These are phyloP conservation scores for Ceratonia siliqua DNA, from an alignment of 306 rosid species.

Conservation along the genomic window DNA sequence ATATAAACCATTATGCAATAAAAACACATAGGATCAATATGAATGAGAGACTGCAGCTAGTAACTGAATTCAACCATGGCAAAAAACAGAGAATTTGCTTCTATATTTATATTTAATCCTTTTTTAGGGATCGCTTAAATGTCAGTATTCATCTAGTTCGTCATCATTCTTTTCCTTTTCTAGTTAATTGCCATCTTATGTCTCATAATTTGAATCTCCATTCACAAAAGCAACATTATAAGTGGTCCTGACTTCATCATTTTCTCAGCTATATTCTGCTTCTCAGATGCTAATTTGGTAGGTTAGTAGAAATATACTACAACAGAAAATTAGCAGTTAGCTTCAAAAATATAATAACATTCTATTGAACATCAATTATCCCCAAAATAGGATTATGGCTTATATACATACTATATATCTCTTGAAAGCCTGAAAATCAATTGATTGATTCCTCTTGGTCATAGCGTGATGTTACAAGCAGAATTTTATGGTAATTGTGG, in stretches of 20 bases:
- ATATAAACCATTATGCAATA: background rate
- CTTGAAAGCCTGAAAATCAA: background rate
- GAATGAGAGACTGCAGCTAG: background rate
- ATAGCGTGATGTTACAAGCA: too few species aligned
- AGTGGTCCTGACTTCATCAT: background rate
- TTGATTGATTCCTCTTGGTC: background rate
- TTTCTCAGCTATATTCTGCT: constrained; percentile 1
- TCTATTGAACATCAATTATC: background rate
- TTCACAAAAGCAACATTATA: background rate
- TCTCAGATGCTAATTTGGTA: background rate
- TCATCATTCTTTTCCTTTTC: background rate
- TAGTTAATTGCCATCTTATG: background rate
- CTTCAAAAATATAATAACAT: background rate
- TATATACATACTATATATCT: background rate
- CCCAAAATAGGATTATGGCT: background rate
- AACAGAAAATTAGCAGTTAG: background rate
- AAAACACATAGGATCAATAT: background rate
- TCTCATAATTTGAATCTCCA: background rate
- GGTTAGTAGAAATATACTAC: background rate
- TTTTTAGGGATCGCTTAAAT: background rate
- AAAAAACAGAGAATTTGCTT: background rate
- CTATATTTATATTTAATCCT: background rate
- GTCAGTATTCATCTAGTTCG: background rate
- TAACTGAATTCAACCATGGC: background rate
- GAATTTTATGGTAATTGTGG: too few species aligned